Evolutionary conservation across 176 grass and related monocot genomes (phyloP), one percentile per base, ranked within the genome.

Genomic region (Lolium rigidum): DNA sequence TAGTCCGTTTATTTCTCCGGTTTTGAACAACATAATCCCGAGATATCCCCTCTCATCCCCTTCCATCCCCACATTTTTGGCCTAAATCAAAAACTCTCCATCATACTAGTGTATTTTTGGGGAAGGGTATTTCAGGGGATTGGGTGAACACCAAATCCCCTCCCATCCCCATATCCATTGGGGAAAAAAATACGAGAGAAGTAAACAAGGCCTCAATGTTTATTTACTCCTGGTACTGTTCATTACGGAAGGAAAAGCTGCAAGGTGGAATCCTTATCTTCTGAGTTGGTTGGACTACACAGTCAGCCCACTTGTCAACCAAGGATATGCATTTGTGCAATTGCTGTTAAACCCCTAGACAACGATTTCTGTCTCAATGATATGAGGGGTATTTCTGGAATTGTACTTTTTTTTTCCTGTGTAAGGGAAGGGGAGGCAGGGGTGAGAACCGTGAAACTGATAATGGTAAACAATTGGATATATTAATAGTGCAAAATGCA

Each of bases 241-340:
- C 58, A 81, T 65, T 71, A 52, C 9, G n/a, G 11, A 79, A 39
- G 56, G 44, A 43, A 14, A 74, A 86, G 41, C 56, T 22, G 43
- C 43, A 20, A 17, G 20, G 20, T 35, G 65, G 31, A 82, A 81
- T 76, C 78, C 78, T 87, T 87, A 75, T 87, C 85, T 82, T 55
- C n/a, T 75, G 56, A 55, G 38, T 50, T 81, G 26, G 46, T 75
- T 59, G 57, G 57, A 65, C 66, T 25, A 56, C 54, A 38, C 24
- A 68, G 77, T 57, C 76, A 35, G 35, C 25, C 66, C 85, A 74
- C 68, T 81, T 46, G 17, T 26, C 79, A 10, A 10, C 7, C 81
- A 87, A 87, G 61, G 70, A 55, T 51, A 56, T 61, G 58, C 21
- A 43, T 1, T 17, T 76, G 59, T 31, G 35, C 9, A 76, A 82